phyloP scores from a whole-genome alignment of 2,329 filamentous ascomycete genomes.

The Aspergillus sp. region DNA sequence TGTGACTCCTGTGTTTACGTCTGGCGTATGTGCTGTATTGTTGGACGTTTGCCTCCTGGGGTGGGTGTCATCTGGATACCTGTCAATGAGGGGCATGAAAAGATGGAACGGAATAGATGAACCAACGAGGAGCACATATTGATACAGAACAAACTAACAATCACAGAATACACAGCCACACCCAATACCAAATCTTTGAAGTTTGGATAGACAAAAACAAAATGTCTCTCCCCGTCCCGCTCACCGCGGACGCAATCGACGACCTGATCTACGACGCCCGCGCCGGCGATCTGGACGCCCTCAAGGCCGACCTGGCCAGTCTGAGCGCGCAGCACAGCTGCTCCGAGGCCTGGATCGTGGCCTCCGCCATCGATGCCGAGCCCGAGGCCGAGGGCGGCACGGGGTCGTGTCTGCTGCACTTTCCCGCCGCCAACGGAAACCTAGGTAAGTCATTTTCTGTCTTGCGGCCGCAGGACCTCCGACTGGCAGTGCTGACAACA shows the following conservation, averaged over 20 bases:
- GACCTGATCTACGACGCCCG: slow-evolving; percentile 88
- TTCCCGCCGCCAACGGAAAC: slow-evolving; percentile 89
- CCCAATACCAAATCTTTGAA: background rate
- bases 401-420: slow-evolving; percentile 65
- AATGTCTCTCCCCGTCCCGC: slow-evolving; percentile 30
- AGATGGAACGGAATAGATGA: background rate
- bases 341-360: slow-evolving; percentile 63
- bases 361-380: slow-evolving; percentile 68
- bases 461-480: background rate
- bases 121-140: too few relatives aligned
- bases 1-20: background rate
- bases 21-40: background rate
- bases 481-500: slow-evolving; percentile 4
- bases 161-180: background rate
- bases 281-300: slow-evolving; percentile 69
- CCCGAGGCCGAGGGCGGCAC: slow-evolving; percentile 67
- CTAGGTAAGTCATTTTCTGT: slow-evolving; percentile 54
- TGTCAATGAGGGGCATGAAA: background rate
- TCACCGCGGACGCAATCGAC: slow-evolving; percentile 80
- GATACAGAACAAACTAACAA: background rate
- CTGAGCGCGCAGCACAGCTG: slow-evolving; percentile 63
- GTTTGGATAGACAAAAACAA: background rate
- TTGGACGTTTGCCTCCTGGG: too few relatives aligned
- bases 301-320: slow-evolving; percentile 59
- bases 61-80: background rate